Percentiles rank a stretch among this genome's conserved stretches.
Conservation (phyloP, 108 stramenopile species). For the Fistulifera solaris region DNA sequence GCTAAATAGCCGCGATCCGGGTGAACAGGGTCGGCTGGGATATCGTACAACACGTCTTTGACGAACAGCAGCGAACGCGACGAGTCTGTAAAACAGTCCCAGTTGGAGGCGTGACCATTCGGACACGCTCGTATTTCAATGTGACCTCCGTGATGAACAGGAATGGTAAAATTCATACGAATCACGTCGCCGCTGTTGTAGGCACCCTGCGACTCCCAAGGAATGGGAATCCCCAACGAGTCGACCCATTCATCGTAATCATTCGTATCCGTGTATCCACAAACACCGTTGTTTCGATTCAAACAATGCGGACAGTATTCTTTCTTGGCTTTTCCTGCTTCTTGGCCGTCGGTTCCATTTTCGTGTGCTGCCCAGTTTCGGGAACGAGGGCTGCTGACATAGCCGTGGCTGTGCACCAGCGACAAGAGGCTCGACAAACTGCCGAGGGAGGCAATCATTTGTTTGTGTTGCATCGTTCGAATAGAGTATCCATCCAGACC, state of each 20-base stretch:
- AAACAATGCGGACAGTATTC: constrained; percentile 23
- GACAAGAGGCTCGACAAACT: neutral
- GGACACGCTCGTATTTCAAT: constrained; percentile 46
- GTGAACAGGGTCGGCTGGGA: constrained; percentile 3
- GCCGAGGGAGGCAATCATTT: too few relatives aligned
- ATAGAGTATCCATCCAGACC: too few relatives aligned
- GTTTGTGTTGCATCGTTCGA: too few relatives aligned
- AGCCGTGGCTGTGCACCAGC: constrained; percentile 1
- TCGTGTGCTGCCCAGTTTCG: constrained; percentile 1
- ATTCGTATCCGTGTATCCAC: neutral
- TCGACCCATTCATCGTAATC: constrained; percentile 41
- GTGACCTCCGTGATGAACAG: constrained; percentile 57
- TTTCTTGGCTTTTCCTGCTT: neutral
- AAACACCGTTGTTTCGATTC: constrained; percentile 4
- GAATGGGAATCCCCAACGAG: constrained; percentile 23
- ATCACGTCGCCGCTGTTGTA: constrained; percentile 34
- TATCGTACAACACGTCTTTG: constrained; percentile 13
- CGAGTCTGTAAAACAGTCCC: constrained; percentile 18
- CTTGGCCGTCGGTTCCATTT: constrained; percentile 2
- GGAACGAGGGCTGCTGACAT: constrained; percentile 1
- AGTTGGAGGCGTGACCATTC: constrained; percentile 6
- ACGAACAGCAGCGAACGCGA: constrained; percentile 21
- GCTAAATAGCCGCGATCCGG: constrained; percentile 15
- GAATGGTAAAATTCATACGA: constrained; percentile 26
- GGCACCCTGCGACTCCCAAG: constrained; percentile 23